Conservation (phyloP, 2,329 filamentous ascomycete species). For the Colletotrichum godetiae region DNA sequence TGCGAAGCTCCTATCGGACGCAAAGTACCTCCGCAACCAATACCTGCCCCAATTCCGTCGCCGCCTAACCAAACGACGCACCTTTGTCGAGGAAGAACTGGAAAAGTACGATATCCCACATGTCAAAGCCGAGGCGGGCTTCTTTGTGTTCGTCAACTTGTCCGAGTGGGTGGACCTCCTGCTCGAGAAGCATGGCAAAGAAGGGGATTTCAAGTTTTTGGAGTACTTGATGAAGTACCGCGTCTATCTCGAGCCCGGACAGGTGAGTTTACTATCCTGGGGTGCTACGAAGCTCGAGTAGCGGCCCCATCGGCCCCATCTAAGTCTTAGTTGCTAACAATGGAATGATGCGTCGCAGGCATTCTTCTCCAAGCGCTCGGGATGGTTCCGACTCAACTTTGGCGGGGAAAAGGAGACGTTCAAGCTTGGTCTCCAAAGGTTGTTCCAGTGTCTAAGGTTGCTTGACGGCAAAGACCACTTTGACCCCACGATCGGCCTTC, state of each 20-base stretch:
- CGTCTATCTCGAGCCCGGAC: constrained; percentile 18
- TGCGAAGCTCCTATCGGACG: constrained; percentile 10
- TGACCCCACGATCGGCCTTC: not conserved
- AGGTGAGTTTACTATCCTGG: not conserved
- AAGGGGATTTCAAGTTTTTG: not conserved
- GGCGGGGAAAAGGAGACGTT: constrained; percentile 18
- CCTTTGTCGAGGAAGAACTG: not conserved
- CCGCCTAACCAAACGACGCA: constrained; percentile 9
- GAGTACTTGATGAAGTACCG: constrained; percentile 13
- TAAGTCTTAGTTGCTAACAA: not conserved
- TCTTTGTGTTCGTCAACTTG: constrained; percentile 23
- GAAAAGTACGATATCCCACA: constrained; percentile 4
- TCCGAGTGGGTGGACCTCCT: constrained; percentile 12
- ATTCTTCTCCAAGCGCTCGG: constrained; percentile 1
- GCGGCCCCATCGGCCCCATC: too few relatives aligned
- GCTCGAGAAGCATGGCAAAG: not conserved
- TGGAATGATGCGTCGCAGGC: not conserved
- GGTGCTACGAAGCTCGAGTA: not conserved
- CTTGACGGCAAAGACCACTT: constrained; percentile 8
- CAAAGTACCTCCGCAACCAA: constrained; percentile 15
- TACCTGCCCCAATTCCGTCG: constrained; percentile 5
- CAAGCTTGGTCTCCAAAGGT: constrained; percentile 19
- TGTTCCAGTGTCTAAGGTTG: not conserved
- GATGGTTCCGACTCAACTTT: constrained; percentile 25
- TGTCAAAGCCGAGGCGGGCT: constrained; percentile 14